Base-by-base conservation (phyloP, 2,329 filamentous ascomycete genomes). In the Colletotrichum sp. region DNA sequence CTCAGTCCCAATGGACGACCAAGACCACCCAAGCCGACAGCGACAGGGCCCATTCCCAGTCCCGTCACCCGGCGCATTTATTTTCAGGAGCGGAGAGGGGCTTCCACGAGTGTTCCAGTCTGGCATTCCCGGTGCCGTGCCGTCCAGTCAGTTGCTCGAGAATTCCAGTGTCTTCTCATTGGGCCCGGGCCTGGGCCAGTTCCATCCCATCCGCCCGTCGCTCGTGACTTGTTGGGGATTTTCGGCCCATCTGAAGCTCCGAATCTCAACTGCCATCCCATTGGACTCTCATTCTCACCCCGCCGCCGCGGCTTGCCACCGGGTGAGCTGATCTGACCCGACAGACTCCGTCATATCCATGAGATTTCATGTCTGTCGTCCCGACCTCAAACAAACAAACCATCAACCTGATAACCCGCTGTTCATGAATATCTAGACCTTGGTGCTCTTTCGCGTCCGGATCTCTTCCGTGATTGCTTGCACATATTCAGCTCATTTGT, bases 211-310 rank as follows among this genome's bases (percentile, higher is more conserved):
- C 5, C 28, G n/a, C 36, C 36, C 16, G 36, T 19, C 28, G 28
- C 22, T 25, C 30, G 65, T 25, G 22, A 61, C 27, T 44, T 60
- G 57, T 65, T 65, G 69, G 39, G 55, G 36, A 52, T 52, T 32
- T 25, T 70, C 68, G 68, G 68, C 27, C 44, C 69, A 73, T 75
- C 63, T 72, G 69, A 75, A 70, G 60, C 64, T 73, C 73, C 73
- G 73, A 65, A 19, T 52, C 13, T 66, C 60, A 55, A 64, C 64
- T 39, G 44, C 57, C 44, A 68, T 34, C 63, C 68, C 22, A 59
- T 64, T 73, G 69, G 57, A 68, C 28, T 66, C n/a, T 34, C 57
- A 25, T 32, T 27, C n/a, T 34, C 34, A 28, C 39, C 70, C 64
- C 70, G 73, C 70, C 69, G 61, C 27, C 36, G 36, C 52, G 9